These are phyloP conservation scores for Talaromyces ruber DNA, from an alignment of 495 filamentous ascomycete species.

Conservation along the genomic window DNA sequence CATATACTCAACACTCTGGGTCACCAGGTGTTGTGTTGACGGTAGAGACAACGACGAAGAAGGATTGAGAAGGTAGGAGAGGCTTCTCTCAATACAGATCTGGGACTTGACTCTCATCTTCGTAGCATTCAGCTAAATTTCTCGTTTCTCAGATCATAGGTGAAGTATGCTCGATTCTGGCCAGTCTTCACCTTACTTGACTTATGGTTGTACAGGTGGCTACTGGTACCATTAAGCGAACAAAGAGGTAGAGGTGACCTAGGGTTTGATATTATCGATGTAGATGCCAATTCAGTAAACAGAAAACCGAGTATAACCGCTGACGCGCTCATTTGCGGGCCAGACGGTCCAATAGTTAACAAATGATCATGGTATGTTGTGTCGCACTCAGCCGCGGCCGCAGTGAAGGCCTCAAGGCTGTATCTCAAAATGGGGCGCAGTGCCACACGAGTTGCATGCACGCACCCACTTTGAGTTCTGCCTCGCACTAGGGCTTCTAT, in stretches of 20 bases:
- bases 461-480: not conserved
- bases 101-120: not conserved
- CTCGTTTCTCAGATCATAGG: not conserved
- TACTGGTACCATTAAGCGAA: not conserved
- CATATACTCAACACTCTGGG: no score
- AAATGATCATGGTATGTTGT: not conserved
- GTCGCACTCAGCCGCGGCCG: not conserved
- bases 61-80: no score
- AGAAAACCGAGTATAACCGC: not conserved
- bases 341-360: not conserved
- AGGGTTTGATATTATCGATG: not conserved
- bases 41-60: no score
- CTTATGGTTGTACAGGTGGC: not conserved
- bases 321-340: not conserved
- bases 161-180: not conserved
- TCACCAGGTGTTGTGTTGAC: no score
- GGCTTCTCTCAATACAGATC: not conserved
- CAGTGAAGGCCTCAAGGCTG: not conserved
- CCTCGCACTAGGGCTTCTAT: not conserved
- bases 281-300: not conserved
- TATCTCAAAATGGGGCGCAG: not conserved
- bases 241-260: not conserved
- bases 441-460: not conserved
- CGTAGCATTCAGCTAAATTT: no score
- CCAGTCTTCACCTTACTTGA: not conserved